Evolutionary conservation across 768 basidiomycete species (phyloP).

Genomic region (Tricholoma terreum): DNA sequence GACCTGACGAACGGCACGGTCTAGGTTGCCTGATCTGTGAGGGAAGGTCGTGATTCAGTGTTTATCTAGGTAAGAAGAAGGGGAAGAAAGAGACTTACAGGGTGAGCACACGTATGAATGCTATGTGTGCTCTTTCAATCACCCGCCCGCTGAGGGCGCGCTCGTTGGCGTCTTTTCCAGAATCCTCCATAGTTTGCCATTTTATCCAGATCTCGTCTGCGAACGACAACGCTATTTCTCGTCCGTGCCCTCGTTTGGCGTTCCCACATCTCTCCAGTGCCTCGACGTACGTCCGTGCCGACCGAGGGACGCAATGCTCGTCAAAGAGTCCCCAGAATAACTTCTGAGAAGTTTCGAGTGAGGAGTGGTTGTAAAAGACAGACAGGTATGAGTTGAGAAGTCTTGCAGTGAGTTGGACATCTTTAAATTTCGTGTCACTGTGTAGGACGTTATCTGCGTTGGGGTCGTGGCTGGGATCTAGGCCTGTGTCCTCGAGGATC

Average conservation of each 20-base stretch:
- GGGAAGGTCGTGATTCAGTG: conserved; percentile 6
- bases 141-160: conserved; percentile 38
- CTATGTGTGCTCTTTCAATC: conserved; percentile 66
- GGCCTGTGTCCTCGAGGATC: conserved; percentile 45
- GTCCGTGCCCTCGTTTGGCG: conserved; percentile 41
- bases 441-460: conserved; percentile 12
- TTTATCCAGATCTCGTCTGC: conserved; percentile 63
- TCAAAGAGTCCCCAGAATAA: conserved; percentile 52
- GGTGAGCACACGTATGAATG: conserved; percentile 63
- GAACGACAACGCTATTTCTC: conserved; percentile 46
- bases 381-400: conserved; percentile 81
- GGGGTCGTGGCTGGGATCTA: background rate
- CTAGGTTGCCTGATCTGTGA: conserved; percentile 45
- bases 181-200: conserved; percentile 53
- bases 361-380: conserved; percentile 58
- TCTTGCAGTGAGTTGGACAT: conserved; percentile 55
- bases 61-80: background rate
- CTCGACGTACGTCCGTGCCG: conserved; percentile 57
- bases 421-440: conserved; percentile 42
- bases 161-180: conserved; percentile 27
- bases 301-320: conserved; percentile 38
- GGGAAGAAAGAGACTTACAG: conserved; percentile 42
- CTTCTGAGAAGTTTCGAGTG: conserved; percentile 45
- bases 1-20: conserved; percentile 54
- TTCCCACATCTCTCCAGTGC: conserved; percentile 65